Evolutionary conservation across 768 basidiomycete species (phyloP).

Genomic region (Pholiota conissans): DNA sequence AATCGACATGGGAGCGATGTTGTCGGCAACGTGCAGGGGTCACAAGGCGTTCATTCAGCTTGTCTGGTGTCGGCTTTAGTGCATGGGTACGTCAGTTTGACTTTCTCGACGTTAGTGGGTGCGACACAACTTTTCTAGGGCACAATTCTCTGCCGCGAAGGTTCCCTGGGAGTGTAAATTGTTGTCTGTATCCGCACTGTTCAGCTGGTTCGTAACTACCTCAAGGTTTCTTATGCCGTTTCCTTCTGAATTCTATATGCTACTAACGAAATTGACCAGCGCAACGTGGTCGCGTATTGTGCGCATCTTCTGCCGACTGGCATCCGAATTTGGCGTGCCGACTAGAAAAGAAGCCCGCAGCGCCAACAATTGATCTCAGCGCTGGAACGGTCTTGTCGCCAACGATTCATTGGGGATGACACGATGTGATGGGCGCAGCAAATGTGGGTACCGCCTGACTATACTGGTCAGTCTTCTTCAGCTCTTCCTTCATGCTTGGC

Average conservation of each 20-base stretch:
- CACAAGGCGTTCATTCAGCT: conserved; percentile 13
- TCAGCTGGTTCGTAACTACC: background rate
- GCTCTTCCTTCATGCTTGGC: background rate
- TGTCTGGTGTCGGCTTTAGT: background rate
- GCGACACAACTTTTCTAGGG: background rate
- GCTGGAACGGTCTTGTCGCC: background rate
- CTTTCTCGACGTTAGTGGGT: background rate
- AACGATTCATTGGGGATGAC: background rate
- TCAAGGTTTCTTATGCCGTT: background rate
- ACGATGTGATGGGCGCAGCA: conserved; percentile 1
- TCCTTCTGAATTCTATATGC: background rate
- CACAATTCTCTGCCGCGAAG: background rate
- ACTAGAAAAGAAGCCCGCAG: conserved; percentile 3
- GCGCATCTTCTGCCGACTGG: background rate
- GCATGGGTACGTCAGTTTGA: conserved; percentile 11
- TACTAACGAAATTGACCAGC: background rate
- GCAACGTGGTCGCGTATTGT: background rate
- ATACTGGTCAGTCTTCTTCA: background rate
- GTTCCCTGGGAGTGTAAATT: background rate
- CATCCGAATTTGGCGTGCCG: background rate
- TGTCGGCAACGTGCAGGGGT: conserved; percentile 19
- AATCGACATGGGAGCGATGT: conserved; percentile 14
- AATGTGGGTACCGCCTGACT: conserved; percentile 4
- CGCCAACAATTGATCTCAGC: background rate
- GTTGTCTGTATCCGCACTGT: background rate